Conservation (phyloP, 768 basidiomycete genomes). For the Leucocoprinus sp. region DNA sequence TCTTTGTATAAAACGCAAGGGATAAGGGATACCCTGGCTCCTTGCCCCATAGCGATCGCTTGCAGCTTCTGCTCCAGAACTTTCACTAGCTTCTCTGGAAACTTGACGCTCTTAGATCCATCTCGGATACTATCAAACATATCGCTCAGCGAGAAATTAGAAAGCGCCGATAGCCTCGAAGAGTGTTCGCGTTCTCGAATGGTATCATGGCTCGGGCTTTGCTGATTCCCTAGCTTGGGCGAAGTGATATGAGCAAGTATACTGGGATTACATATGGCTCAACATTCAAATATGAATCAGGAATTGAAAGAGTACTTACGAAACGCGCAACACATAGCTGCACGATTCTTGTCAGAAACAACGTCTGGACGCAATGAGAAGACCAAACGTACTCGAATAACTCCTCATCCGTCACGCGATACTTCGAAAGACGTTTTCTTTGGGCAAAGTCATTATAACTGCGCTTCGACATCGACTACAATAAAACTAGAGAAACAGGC, state of each 20-base stretch:
- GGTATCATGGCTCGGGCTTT: slow-evolving; percentile 17
- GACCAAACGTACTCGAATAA: slow-evolving; percentile 61
- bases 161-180: slow-evolving; percentile 62
- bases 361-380: slow-evolving; percentile 12
- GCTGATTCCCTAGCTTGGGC: slow-evolving; percentile 41
- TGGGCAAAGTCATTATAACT: slow-evolving; percentile 68
- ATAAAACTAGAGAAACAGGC: background rate
- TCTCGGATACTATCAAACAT: slow-evolving; percentile 55
- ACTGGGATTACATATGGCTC: slow-evolving; percentile 33
- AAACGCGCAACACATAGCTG: slow-evolving; percentile 71
- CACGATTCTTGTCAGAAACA: slow-evolving; percentile 3
- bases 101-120: slow-evolving; percentile 78
- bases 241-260: slow-evolving; percentile 64
- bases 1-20: background rate
- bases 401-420: slow-evolving; percentile 78
- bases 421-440: slow-evolving; percentile 65
- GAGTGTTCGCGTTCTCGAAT: slow-evolving; percentile 60
- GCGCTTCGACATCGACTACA: slow-evolving; percentile 55
- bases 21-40: slow-evolving; percentile 65
- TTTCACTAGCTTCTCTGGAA: slow-evolving; percentile 90
- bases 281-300: slow-evolving; percentile 7
- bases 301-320: slow-evolving; percentile 7
- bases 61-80: slow-evolving; percentile 85
- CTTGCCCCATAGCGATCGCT: slow-evolving; percentile 88
- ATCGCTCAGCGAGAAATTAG: slow-evolving; percentile 62